A percentile compares a stretch with the other conserved stretches of the same genome.
phyloP scores from a whole-genome alignment of 1,139 yeast species.

The Candida tropicalis region DNA sequence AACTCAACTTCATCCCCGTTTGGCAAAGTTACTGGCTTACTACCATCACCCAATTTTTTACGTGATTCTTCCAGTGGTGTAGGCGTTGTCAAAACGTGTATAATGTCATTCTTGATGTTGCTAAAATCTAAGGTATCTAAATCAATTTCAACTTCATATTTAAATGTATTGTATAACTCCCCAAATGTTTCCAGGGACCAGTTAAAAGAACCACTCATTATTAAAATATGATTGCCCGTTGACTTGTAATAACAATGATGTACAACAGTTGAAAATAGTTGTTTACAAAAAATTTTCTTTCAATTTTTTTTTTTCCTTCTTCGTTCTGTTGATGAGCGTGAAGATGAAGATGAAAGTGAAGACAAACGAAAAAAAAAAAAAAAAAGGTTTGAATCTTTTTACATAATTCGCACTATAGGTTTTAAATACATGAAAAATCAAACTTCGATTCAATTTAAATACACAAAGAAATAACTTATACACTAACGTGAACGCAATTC shows the following conservation, averaged over 20 bases:
- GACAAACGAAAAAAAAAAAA: neutral
- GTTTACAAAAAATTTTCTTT: conserved; percentile 5
- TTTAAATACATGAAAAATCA: neutral
- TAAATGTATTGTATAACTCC: conserved; percentile 41
- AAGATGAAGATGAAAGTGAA: neutral
- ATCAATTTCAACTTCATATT: conserved; percentile 30
- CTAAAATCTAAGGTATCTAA: conserved; percentile 23
- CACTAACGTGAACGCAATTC: too few relatives aligned
- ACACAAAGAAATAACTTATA: too few relatives aligned
- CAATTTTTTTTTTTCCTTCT: neutral
- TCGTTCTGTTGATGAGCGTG: neutral
- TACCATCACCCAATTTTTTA: conserved; percentile 46
- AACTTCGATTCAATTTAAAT: neutral
- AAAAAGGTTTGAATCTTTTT: conserved; percentile 1
- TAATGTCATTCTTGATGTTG: conserved; percentile 49
- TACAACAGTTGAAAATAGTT: too few relatives aligned
- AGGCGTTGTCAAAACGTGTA: conserved; percentile 50
- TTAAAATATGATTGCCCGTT: too few relatives aligned
- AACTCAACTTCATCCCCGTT: conserved; percentile 65
- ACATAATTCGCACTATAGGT: neutral
- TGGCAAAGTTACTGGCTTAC: conserved; percentile 52
- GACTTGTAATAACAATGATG: too few relatives aligned
- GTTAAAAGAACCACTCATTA: conserved; percentile 15
- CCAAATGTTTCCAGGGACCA: conserved; percentile 41
- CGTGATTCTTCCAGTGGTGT: conserved; percentile 57